phyloP scores from a whole-genome alignment of 768 basidiomycete genomes.

The Dendrothele bispora region DNA sequence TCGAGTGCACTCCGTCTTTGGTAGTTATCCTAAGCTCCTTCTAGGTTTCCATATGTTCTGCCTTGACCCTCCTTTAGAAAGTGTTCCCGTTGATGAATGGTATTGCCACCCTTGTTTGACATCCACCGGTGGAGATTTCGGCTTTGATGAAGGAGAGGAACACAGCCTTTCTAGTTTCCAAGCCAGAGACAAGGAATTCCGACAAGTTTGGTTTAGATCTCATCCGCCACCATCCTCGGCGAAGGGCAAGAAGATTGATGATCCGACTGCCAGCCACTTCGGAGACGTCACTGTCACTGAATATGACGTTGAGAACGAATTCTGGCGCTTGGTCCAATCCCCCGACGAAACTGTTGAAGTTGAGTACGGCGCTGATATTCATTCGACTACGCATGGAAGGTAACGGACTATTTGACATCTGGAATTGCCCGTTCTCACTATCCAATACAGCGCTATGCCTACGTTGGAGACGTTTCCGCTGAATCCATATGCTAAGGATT shows the following conservation, averaged over 20 bases:
- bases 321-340: constrained; percentile 94
- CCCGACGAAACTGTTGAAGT: constrained; percentile 91
- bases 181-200: constrained; percentile 86
- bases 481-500: constrained; percentile 82
- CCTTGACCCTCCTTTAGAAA: constrained; percentile 83
- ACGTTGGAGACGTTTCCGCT: constrained; percentile 92
- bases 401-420: constrained; percentile 34
- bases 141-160: constrained; percentile 97
- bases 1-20: background rate
- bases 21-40: constrained; percentile 4
- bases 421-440: background rate
- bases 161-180: constrained; percentile 92
- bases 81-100: constrained; percentile 88
- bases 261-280: constrained; percentile 54
- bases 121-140: constrained; percentile 92
- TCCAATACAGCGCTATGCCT: constrained; percentile 77
- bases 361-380: constrained; percentile 99
- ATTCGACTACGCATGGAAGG: constrained; percentile 98
- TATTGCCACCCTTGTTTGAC: constrained; percentile 91
- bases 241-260: constrained; percentile 35
- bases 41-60: constrained; percentile 97
- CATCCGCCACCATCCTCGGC: constrained; percentile 54
- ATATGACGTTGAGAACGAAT: constrained; percentile 90
- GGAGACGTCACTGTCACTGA: constrained; percentile 76
- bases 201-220: constrained; percentile 82